Percentiles rank a stretch among this genome's conserved stretches.
Evolutionary conservation across 139 green algal genomes (phyloP).

Genomic region (Protoeuglena noctilucae): DNA sequence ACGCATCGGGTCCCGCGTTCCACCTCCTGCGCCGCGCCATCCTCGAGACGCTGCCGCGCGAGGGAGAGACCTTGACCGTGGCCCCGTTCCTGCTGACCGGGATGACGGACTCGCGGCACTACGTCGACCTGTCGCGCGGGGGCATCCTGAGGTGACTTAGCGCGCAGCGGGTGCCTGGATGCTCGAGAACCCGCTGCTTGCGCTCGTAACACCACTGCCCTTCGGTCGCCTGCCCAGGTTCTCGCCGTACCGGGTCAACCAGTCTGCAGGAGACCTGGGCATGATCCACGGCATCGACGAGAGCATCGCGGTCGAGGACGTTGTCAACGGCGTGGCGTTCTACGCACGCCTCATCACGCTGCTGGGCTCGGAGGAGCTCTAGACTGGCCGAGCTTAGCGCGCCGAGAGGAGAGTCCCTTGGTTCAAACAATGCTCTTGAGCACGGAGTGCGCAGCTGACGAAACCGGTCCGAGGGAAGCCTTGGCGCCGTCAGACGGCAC

Average conservation of each 20-base stretch:
- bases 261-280: background rate
- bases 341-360: background rate
- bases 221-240: too few relatives aligned
- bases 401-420: too few relatives aligned
- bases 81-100: constrained; percentile 26
- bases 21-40: background rate
- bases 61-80: constrained; percentile 12
- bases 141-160: constrained; percentile 39
- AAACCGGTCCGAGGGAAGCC: too few relatives aligned
- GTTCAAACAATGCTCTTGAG: too few relatives aligned
- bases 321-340: background rate
- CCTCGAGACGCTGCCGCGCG: background rate
- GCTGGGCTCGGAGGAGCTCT: background rate
- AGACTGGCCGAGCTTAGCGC: too few relatives aligned
- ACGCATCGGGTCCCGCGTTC: background rate
- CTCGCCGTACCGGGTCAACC: background rate
- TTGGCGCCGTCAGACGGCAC: too few relatives aligned
- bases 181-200: too few relatives aligned
- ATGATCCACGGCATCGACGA: background rate
- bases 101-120: constrained; percentile 35
- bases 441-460: too few relatives aligned
- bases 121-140: constrained; percentile 14
- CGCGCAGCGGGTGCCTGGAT: too few relatives aligned
- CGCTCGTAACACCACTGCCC: too few relatives aligned
- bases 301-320: background rate